Base-by-base conservation (phyloP, 225 moss, liverwort and hornwort genomes). In the Ulota crispa region DNA sequence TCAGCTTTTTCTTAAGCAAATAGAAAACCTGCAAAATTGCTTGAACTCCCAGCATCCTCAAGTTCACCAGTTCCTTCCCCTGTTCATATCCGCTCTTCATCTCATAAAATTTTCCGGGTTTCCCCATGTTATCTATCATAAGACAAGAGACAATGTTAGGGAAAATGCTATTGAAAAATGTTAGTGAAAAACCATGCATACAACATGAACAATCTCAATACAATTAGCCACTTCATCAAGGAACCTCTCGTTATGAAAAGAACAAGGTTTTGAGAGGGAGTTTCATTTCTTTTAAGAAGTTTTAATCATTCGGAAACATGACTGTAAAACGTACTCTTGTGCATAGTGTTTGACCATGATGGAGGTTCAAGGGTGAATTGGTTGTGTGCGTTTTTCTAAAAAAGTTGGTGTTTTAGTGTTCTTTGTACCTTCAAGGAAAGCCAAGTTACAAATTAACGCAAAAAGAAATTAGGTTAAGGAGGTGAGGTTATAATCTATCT, bases 41-140 rank as follows among this genome's bases (percentile, higher is more conserved):
- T 37, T 21, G 2, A 30, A 19, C 7, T 28, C 45, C 45, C 18
- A 47, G 10, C 31, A 1, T 70, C 26, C 32, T 19, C 19, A 34
- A 45, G 24, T 70, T 34, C 70, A n/a, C 1, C 23, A 66, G 10
- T 37, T 21, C 37, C 66, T 21, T 65, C 34, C 8, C 19, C 9
- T 34, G 8, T 36, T 64, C 64, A 1, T 64, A 19, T 34, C 9
- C 20, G 8, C 64, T 45, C 14, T 45, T 16, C 12, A 67, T 67
- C 66, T 67, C 11, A 21, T 11, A 42, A 57, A 23, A n/a, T n/a
- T 16, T 6, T 23, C 37, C 27, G 16, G 4, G 10, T 47, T 71
- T 47, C 62, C 12, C 11, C 60, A 71, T 60, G 1, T 81, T 8
- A 81, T 81, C 73, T 81, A 65, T 54, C 42, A 73, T 21, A 9